A percentile compares a stretch with the other conserved stretches of the same genome.
Conservation (phyloP, 1,139 yeast genomes). For the Pichia norvegensis region DNA sequence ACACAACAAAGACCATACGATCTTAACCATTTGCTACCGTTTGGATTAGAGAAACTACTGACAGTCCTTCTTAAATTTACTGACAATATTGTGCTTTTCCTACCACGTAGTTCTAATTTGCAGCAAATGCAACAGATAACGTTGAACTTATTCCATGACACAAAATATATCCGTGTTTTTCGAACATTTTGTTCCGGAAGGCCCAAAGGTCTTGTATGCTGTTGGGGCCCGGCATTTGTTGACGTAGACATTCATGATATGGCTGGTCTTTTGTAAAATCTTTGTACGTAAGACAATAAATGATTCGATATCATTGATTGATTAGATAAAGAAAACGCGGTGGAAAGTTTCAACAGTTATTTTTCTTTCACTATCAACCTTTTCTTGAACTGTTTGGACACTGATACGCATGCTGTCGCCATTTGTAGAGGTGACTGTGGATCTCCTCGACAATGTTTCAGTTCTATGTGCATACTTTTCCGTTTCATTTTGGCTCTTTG, state of each 20-base stretch:
- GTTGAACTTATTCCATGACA: constrained; percentile 37
- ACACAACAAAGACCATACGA: constrained; percentile 40
- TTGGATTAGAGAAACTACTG: constrained; percentile 40
- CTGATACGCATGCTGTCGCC: neutral
- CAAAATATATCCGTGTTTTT: constrained; percentile 41
- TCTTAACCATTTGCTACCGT: constrained; percentile 49
- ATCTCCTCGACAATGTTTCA: constrained; percentile 15
- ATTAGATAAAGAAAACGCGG: neutral
- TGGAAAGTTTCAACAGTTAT: neutral
- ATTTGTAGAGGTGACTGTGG: neutral
- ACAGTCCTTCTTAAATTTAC: constrained; percentile 37
- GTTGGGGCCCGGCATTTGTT: constrained; percentile 44
- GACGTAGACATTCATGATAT: constrained; percentile 5
- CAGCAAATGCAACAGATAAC: constrained; percentile 49
- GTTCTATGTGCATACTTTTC: constrained; percentile 41
- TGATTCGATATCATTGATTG: neutral
- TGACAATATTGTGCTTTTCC: constrained; percentile 54
- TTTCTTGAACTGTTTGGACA: neutral
- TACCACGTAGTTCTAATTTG: constrained; percentile 66
- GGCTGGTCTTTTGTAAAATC: neutral
- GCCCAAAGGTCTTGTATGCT: constrained; percentile 48
- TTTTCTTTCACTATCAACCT: neutral
- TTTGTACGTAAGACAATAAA: too few relatives aligned
- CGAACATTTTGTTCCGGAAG: constrained; percentile 38
- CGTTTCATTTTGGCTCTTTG: constrained; percentile 67